A percentile compares a stretch with the other conserved stretches of the same genome.
Evolutionary conservation across 1,284 basidiomycete species (phyloP).

Genomic region (Porphyrellus sp.): DNA sequence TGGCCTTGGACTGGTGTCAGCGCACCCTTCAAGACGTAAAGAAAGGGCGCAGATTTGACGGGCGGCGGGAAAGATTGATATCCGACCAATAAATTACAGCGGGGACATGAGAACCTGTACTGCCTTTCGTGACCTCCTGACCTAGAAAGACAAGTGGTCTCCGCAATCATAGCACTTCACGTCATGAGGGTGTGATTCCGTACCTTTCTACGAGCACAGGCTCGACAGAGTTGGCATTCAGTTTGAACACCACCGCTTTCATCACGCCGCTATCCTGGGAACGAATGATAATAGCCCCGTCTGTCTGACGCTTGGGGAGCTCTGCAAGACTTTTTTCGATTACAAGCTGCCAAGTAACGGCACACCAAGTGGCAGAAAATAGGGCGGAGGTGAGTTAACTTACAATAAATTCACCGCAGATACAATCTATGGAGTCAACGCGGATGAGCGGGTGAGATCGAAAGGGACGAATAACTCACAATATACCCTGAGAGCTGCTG

Average conservation of each 20-base stretch:
- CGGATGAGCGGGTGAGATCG: constrained; percentile 7
- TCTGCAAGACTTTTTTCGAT: constrained; percentile 71
- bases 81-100: constrained; percentile 69
- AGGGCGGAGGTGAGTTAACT: constrained; percentile 30
- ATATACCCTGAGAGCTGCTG: constrained; percentile 73
- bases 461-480: constrained; percentile 46
- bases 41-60: constrained; percentile 63
- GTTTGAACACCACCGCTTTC: constrained; percentile 72
- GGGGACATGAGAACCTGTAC: constrained; percentile 69
- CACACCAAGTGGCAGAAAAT: constrained; percentile 5
- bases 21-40: constrained; percentile 72
- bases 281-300: constrained; percentile 69
- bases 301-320: constrained; percentile 69
- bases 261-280: constrained; percentile 54
- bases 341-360: constrained; percentile 55
- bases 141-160: constrained; percentile 34
- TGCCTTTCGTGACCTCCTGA: constrained; percentile 69
- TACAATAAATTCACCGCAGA: constrained; percentile 82
- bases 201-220: constrained; percentile 73
- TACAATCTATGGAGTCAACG: constrained; percentile 56
- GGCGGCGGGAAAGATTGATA: constrained; percentile 74
- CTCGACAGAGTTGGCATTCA: constrained; percentile 63
- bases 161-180: constrained; percentile 17
- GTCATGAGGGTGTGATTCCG: constrained; percentile 23
- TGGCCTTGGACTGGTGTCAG: constrained; percentile 78